Evolutionary conservation across 306 rosid genomes (phyloP), one percentile per base, ranked within the genome.

Genomic region (Trifolium fragiferum): DNA sequence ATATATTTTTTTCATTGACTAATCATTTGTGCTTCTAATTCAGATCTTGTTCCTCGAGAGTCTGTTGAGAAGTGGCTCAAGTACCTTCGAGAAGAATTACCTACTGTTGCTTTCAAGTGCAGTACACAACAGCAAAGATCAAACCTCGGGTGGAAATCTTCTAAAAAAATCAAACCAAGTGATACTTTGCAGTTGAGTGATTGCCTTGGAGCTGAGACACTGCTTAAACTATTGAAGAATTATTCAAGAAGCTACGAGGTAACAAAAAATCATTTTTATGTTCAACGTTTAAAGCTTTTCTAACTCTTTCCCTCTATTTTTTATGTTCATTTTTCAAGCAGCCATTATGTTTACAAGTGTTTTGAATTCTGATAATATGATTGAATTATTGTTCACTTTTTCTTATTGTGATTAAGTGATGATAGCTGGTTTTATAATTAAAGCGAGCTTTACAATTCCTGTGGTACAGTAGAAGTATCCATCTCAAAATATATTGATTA

Each of bases 181-280:
- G 87, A 81, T 73, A 77, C 77, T 70, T 78, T 94, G 72, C 96
- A 85, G 76, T 79, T 91, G 35, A 95, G 98, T 73, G 98, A 95
- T 82, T 95, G 99, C 62, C 96, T 95, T 35, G 99, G 99, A 70
- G 99, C 97, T 65, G 98, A 92, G 70, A 95, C 96, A 59, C 97
- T 95, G 43, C 81, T 95, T 37, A 95, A 95, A 79, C 74, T 95
- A 88, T 82, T 95, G 86, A 95, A 92, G 90, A 95, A 92, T 81
- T 95, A 92, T 84, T 89, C 98, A 16, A 87, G 99, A 89, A 95
- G 99, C 67, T 86, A 95, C 10, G 98, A 92, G 93, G 99, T 95
- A 83, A 40, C 14, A 21, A 19, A 62, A 59, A 19, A 51, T 20
- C 27, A 15, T 11, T 30, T 54, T 27, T 27, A 7, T 33, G 21